Percentiles rank a stretch among this genome's conserved stretches.
Evolutionary conservation across 176 grass and related monocot species (phyloP).

Genomic region (Cenchrus americanus): DNA sequence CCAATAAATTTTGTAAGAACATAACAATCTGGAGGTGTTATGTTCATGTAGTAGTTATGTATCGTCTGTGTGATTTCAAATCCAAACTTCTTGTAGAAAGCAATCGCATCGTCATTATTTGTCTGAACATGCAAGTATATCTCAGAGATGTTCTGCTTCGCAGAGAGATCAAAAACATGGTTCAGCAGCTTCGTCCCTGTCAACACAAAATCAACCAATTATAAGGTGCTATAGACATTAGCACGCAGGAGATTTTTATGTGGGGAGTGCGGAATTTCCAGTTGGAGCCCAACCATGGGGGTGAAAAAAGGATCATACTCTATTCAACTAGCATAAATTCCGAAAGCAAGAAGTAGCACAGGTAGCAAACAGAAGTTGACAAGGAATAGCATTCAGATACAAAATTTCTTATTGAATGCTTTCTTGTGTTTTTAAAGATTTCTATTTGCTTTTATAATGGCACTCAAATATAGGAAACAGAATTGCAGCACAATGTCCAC

Average conservation of each 20-base stretch:
- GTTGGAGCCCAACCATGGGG: conserved; percentile 7
- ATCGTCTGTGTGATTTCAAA: conserved; percentile 98
- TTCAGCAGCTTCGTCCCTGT: conserved; percentile 83
- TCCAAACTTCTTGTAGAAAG: conserved; percentile 96
- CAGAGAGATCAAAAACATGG: conserved; percentile 79
- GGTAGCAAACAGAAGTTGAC: conserved; percentile 12
- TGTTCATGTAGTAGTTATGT: conserved; percentile 90
- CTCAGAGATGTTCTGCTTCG: conserved; percentile 78
- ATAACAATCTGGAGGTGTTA: conserved; percentile 93
- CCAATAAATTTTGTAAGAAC: conserved; percentile 78
- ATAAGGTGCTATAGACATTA: neutral
- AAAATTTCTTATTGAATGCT: conserved; percentile 3
- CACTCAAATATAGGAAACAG: neutral
- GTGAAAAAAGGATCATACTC: neutral
- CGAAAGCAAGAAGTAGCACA: neutral
- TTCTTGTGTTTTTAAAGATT: neutral
- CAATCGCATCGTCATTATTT: conserved; percentile 87
- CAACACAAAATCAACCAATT: conserved; percentile 39
- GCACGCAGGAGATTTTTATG: neutral
- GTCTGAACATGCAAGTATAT: conserved; percentile 99
- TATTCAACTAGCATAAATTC: conserved; percentile 12
- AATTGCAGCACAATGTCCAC: conserved; percentile 6
- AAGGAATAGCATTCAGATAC: neutral
- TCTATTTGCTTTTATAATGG: neutral
- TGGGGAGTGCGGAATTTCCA: neutral